Evolutionary conservation across 2,329 filamentous ascomycete species (phyloP), one percentile per base, ranked within the genome.

Genomic region (Microascus cirrosus): DNA sequence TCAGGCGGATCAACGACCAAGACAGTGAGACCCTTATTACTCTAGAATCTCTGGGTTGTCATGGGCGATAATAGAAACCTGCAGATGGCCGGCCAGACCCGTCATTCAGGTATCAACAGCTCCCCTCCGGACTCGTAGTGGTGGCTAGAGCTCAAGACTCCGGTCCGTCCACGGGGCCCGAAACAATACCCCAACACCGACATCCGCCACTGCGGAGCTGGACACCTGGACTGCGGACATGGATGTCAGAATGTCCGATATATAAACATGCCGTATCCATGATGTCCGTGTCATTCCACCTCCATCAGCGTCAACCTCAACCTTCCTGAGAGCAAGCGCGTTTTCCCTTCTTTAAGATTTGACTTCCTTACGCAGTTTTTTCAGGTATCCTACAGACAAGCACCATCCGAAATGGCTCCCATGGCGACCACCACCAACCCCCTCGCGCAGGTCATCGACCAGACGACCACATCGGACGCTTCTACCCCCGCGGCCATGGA

Each of bases 391-490:
- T 15, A 2, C 3, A 53, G 18, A 34, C 51, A 20, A 36, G 28
- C 22, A n/a, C 12, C 34, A 54, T n/a, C 53, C 48, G 59, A 51
- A 39, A 65, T 64, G 63, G 56, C 58, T 48, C 60, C 60, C 48
- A 56, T 53, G 35, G 48, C 55, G 56, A 56, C 61, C 39, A 42
- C 3, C 50, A 51, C 54, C 55, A 57, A 58, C 35, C 58, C 60
- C 55, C 55, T 59, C 59, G 36, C 55, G 53, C 59, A 58, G 39
- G 13, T 59, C 53, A 32, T 24, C 53, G n/a, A 54, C 28, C 53
- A 39, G 53, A 8, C 20, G 32, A 3, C 54, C 54, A 3, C 36
- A 20, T 15, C 20, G 3, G 28, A 8, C 28, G 28, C 28, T 8
- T 34, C 55, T 2, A 28, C 39, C 42, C 11, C 39, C 24, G 42